phyloP scores from a whole-genome alignment of 345 rosid species.

The Eucalyptus erythrocorys region DNA sequence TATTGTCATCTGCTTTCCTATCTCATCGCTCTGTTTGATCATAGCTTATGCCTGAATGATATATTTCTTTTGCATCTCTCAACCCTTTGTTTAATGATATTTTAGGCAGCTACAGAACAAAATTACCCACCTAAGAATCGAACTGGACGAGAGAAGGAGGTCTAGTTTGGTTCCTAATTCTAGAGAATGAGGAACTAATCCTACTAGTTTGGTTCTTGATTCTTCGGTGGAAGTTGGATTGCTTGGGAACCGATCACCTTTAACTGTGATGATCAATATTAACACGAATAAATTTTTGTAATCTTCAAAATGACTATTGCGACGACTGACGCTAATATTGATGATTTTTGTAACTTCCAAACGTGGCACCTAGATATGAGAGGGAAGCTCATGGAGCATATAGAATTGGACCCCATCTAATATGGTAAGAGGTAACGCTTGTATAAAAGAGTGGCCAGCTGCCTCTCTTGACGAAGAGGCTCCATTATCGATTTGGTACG shows the following conservation, averaged over 20 bases:
- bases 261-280: accelerated
- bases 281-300: background rate
- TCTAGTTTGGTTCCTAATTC: too few relatives aligned
- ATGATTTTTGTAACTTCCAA: background rate
- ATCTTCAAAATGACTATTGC: too few relatives aligned
- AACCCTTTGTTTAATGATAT: background rate
- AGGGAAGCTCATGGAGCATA: background rate
- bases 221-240: background rate
- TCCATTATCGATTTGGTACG: background rate
- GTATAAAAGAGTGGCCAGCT: background rate
- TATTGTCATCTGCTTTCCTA: too few relatives aligned
- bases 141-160: background rate
- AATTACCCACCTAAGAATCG: accelerated
- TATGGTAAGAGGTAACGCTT: background rate
- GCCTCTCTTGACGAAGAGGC: background rate
- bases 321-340: accelerated
- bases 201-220: background rate
- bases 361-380: background rate
- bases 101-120: too few relatives aligned
- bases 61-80: background rate
- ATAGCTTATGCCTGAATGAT: background rate
- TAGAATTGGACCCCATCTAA: background rate
- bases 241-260: too few relatives aligned
- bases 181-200: too few relatives aligned
- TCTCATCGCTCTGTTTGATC: background rate